A percentile compares a stretch with the other conserved stretches of the same genome.
Evolutionary conservation across 2,329 filamentous ascomycete species (phyloP).

Genomic region (Ophiostoma sp.): DNA sequence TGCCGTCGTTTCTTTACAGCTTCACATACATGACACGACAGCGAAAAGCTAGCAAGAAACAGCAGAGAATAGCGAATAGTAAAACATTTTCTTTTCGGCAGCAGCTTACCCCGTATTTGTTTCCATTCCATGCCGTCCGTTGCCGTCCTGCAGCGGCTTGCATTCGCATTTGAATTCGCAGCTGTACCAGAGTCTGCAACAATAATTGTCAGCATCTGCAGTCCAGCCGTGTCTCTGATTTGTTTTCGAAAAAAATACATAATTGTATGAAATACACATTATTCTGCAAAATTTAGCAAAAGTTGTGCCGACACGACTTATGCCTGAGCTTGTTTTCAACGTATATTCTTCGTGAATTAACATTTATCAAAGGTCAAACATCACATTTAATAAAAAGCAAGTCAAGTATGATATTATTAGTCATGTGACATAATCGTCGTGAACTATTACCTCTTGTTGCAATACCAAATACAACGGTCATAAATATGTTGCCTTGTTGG

Average conservation of each 20-base stretch:
- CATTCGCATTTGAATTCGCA: background rate
- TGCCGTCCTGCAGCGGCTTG: background rate
- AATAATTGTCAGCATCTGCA: background rate
- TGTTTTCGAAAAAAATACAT: background rate
- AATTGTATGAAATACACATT: background rate
- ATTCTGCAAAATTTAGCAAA: background rate
- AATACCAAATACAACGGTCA: background rate
- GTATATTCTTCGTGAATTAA: too few species aligned
- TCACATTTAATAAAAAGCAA: too few species aligned
- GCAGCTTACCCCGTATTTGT: background rate
- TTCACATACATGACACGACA: background rate
- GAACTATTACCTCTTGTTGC: background rate
- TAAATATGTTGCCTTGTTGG: slow-evolving; percentile 4
- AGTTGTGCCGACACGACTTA: background rate
- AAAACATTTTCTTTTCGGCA: background rate
- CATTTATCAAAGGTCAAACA: too few species aligned
- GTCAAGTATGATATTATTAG: too few species aligned
- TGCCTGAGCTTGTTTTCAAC: too few species aligned
- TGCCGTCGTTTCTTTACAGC: background rate
- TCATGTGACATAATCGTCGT: background rate
- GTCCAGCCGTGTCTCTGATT: background rate
- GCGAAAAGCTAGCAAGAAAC: background rate
- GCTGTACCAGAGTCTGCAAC: background rate
- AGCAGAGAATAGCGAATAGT: background rate
- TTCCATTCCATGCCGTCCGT: background rate